phyloP scores from a whole-genome alignment of 352 stramenopile species.

The Pythium dissotocum region DNA sequence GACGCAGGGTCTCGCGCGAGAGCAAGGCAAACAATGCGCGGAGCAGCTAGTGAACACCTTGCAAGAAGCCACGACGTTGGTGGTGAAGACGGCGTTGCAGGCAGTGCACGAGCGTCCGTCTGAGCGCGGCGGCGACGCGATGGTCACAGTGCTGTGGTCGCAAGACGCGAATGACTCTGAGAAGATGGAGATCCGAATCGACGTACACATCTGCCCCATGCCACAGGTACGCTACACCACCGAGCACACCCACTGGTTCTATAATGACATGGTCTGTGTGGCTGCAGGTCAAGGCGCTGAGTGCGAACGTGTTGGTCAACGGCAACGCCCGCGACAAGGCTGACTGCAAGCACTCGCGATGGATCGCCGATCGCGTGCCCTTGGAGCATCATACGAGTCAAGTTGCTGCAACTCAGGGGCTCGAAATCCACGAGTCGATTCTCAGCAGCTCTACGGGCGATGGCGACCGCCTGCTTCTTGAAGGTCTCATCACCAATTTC shows the following conservation, averaged over 20 bases:
- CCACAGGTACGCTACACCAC: conserved; percentile 29
- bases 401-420: conserved; percentile 23
- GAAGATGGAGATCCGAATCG: conserved; percentile 29
- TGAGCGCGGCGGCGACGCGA: conserved; percentile 33
- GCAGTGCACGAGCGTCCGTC: not conserved
- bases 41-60: conserved; percentile 12
- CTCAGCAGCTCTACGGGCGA: conserved; percentile 32
- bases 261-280: not conserved
- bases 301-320: conserved; percentile 52
- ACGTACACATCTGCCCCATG: conserved; percentile 60
- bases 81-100: conserved; percentile 13
- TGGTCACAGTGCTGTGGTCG: conserved; percentile 74
- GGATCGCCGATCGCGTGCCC: conserved; percentile 55
- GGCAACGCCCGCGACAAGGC: conserved; percentile 46
- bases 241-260: not conserved
- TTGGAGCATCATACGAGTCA: conserved; percentile 42
- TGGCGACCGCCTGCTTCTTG: conserved; percentile 39
- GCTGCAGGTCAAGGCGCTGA: conserved; percentile 32
- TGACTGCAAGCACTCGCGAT: conserved; percentile 69
- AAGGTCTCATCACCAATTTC: conserved; percentile 82
- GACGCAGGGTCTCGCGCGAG: conserved; percentile 26
- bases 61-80: conserved; percentile 20
- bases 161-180: not conserved
- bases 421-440: conserved; percentile 58
- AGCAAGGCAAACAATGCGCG: not conserved